These are phyloP conservation scores for Condylostoma magnum DNA, from an alignment of 169 alveolate genomes.

Conservation along the genomic window DNA sequence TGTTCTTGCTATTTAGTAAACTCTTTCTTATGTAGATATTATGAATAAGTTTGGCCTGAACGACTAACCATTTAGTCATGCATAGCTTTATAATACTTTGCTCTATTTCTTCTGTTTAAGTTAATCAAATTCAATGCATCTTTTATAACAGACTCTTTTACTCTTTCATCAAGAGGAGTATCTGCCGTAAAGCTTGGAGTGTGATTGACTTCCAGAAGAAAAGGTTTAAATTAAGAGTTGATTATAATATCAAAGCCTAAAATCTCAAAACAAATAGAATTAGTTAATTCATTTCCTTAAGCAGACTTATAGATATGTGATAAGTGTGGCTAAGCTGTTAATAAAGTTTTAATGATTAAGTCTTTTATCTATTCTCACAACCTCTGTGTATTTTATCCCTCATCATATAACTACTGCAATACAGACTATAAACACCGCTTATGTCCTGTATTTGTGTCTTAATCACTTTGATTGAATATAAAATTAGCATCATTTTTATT, in stretches of 20 bases:
- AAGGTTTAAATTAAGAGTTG: constrained; percentile 72
- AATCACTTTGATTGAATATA: constrained; percentile 62
- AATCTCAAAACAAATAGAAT: constrained; percentile 85
- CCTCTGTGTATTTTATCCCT: constrained; percentile 69
- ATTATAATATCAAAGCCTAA: constrained; percentile 81
- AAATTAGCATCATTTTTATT: constrained; percentile 78
- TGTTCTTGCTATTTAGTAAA: too few relatives aligned
- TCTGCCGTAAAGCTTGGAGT: constrained; percentile 75
- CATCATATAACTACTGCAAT: constrained; percentile 46
- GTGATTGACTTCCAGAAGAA: constrained; percentile 82
- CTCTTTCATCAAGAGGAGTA: constrained; percentile 61
- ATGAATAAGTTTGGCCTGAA: too few relatives aligned
- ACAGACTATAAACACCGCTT: constrained; percentile 73
- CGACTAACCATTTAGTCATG: too few relatives aligned
- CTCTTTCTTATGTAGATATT: too few relatives aligned
- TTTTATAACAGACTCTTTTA: constrained; percentile 63
- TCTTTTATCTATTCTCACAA: constrained; percentile 60
- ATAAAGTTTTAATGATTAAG: constrained; percentile 81
- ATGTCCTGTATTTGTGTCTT: constrained; percentile 80
- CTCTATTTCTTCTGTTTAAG: constrained; percentile 13
- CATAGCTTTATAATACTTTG: background rate
- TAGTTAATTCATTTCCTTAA: constrained; percentile 77
- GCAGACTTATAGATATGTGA: constrained; percentile 80
- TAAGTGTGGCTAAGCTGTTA: constrained; percentile 74
- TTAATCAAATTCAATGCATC: constrained; percentile 65